phyloP scores from a whole-genome alignment of 371 early-diverging fungal genomes.

The Sporodiniella umbellata region DNA sequence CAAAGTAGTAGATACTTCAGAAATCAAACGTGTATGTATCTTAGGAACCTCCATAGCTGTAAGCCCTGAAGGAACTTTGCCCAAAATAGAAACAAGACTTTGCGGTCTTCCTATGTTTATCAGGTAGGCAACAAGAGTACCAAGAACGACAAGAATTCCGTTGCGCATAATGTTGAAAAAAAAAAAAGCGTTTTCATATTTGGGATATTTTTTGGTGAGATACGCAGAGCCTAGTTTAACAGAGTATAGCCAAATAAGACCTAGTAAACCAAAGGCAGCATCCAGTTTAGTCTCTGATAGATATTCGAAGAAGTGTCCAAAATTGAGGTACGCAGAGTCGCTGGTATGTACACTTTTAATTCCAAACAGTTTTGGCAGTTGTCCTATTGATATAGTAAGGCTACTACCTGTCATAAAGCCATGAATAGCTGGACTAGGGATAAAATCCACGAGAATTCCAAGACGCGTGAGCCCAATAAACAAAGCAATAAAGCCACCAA shows the following conservation, averaged over 20 bases:
- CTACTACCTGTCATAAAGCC: slow-evolving; percentile 77
- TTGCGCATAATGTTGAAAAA: slow-evolving; percentile 48
- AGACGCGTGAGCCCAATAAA: slow-evolving; percentile 71
- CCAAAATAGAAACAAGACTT: slow-evolving; percentile 51
- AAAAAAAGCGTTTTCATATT: slow-evolving; percentile 30
- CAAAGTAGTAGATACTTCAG: slow-evolving; percentile 41
- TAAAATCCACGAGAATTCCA: slow-evolving; percentile 83
- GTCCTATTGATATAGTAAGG: slow-evolving; percentile 69
- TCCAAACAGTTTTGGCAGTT: slow-evolving; percentile 74
- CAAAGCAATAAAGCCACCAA: slow-evolving; percentile 57
- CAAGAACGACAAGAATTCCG: slow-evolving; percentile 40
- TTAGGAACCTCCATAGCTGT: slow-evolving; percentile 50
- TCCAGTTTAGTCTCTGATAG: slow-evolving; percentile 42
- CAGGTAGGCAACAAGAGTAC: slow-evolving; percentile 36
- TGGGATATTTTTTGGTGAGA: slow-evolving; percentile 29
- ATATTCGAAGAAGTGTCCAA: slow-evolving; percentile 44
- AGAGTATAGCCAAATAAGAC: slow-evolving; percentile 37
- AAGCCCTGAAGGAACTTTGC: slow-evolving; percentile 68
- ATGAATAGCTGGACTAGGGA: slow-evolving; percentile 70
- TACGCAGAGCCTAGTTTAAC: slow-evolving; percentile 26
- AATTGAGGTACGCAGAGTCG: slow-evolving; percentile 47
- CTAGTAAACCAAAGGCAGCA: slow-evolving; percentile 43
- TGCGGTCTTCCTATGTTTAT: slow-evolving; percentile 26
- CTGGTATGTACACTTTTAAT: slow-evolving; percentile 55
- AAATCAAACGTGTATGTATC: slow-evolving; percentile 34